phyloP scores from a whole-genome alignment of 805 yeast species.

The Starmerella apis region DNA sequence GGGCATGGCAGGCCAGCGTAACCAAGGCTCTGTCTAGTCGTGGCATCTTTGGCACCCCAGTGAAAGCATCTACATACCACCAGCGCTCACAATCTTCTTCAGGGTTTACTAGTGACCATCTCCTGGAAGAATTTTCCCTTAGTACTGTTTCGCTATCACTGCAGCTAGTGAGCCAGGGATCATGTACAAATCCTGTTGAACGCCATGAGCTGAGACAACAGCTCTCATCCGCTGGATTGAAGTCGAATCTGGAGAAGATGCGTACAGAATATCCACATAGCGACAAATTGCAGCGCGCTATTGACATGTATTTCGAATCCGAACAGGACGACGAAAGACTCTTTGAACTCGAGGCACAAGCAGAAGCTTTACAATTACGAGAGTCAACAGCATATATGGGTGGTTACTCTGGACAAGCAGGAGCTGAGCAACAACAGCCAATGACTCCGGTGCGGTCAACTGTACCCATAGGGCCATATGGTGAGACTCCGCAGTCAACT shows the following conservation, averaged over 20 bases:
- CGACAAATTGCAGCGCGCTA: conserved; percentile 40
- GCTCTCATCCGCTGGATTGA: conserved; percentile 47
- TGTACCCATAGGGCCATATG: conserved; percentile 5
- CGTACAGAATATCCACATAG: conserved; percentile 9
- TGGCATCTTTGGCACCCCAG: conserved; percentile 82
- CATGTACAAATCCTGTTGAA: conserved; percentile 27
- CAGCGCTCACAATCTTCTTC: conserved; percentile 31
- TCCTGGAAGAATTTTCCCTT: conserved; percentile 58
- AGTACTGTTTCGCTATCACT: conserved; percentile 61
- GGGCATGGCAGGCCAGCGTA: conserved; percentile 60
- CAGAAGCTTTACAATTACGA: neutral
- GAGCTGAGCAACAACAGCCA: neutral
- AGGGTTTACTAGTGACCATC: conserved; percentile 39
- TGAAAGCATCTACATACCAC: conserved; percentile 83
- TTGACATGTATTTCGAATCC: conserved; percentile 42
- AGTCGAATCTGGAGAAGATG: conserved; percentile 7
- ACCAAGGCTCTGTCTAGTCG: conserved; percentile 67
- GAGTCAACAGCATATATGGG: neutral
- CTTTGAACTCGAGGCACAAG: conserved; percentile 42
- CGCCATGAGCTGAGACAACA: conserved; percentile 52
- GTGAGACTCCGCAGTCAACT: neutral
- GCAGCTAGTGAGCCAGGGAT: conserved; percentile 38
- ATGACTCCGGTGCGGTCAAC: neutral
- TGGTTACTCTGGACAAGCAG: neutral
- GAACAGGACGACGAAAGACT: conserved; percentile 58